A percentile compares a stretch with the other conserved stretches of the same genome.
Evolutionary conservation across 345 rosid genomes (phyloP).

Genomic region (Iberis pinnata): DNA sequence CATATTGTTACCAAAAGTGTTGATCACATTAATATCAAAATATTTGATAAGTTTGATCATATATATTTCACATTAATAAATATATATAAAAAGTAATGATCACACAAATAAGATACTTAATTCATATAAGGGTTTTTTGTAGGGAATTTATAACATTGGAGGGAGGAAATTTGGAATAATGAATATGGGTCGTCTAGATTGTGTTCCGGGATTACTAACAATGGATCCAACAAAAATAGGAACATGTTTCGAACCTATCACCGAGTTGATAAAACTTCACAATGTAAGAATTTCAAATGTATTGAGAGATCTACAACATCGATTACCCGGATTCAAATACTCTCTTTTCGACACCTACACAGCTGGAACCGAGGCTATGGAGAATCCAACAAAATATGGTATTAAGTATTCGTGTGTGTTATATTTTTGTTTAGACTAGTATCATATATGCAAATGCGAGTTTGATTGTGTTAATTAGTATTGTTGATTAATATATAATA

Average conservation of each 20-base stretch:
- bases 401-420: slow-evolving; percentile 2
- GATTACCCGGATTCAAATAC: slow-evolving; percentile 48
- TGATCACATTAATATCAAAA: too few species aligned
- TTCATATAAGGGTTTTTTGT: too few species aligned
- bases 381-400: slow-evolving; percentile 58
- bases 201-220: slow-evolving; percentile 48
- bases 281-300: slow-evolving; percentile 40
- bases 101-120: too few species aligned
- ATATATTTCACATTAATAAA: too few species aligned
- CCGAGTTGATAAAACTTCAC: slow-evolving; percentile 41
- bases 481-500: too few species aligned
- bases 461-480: too few species aligned
- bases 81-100: too few species aligned
- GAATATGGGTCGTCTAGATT: slow-evolving; percentile 53
- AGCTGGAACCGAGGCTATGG: slow-evolving; percentile 35
- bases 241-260: slow-evolving; percentile 40
- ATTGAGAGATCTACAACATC: slow-evolving; percentile 31
- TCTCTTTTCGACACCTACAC: slow-evolving; percentile 45
- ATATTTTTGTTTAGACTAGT: too few species aligned
- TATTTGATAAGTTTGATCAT: too few species aligned
- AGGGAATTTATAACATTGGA: slow-evolving; percentile 58
- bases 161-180: slow-evolving; percentile 65
- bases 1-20: background rate
- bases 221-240: slow-evolving; percentile 32
- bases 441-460: too few species aligned